Percentiles rank a stretch among this genome's conserved stretches.
These are phyloP conservation scores for Solanum pimpinellifolium DNA, from an alignment of 257 asterid species.

Conservation along the genomic window DNA sequence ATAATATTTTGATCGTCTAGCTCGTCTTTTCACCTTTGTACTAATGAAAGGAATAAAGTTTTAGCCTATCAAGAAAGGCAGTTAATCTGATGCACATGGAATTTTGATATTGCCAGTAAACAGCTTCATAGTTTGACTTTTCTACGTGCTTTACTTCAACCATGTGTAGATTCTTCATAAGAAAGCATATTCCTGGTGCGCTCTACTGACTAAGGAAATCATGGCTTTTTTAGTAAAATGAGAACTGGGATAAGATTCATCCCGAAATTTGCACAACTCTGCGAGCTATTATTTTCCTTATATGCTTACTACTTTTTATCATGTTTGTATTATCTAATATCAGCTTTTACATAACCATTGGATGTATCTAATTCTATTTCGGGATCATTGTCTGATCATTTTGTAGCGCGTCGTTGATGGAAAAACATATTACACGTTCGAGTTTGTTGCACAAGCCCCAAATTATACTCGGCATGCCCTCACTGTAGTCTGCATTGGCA, in stretches of 20 bases:
- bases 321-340: not conserved
- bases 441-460: slow-evolving; percentile 71
- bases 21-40: not conserved
- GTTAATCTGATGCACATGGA: not conserved
- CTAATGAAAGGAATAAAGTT: not conserved
- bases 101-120: not conserved
- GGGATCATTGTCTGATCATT: slow-evolving; percentile 1
- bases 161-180: not conserved
- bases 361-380: not conserved
- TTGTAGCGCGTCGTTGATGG: slow-evolving; percentile 71
- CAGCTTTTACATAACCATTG: not conserved
- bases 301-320: not conserved
- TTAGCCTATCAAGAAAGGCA: not conserved
- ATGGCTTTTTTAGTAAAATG: not conserved
- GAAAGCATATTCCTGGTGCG: not conserved
- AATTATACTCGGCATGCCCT: slow-evolving; percentile 89
- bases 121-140: not conserved
- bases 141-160: not conserved
- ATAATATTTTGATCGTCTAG: not conserved
- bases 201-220: not conserved
- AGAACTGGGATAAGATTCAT: not conserved
- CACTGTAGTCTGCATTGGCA: slow-evolving; percentile 60
- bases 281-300: not conserved
- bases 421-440: slow-evolving; percentile 61
- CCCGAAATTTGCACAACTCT: not conserved